These are phyloP conservation scores for Taphrina sp. DNA, from an alignment of 1,139 yeast genomes.

Conservation along the genomic window DNA sequence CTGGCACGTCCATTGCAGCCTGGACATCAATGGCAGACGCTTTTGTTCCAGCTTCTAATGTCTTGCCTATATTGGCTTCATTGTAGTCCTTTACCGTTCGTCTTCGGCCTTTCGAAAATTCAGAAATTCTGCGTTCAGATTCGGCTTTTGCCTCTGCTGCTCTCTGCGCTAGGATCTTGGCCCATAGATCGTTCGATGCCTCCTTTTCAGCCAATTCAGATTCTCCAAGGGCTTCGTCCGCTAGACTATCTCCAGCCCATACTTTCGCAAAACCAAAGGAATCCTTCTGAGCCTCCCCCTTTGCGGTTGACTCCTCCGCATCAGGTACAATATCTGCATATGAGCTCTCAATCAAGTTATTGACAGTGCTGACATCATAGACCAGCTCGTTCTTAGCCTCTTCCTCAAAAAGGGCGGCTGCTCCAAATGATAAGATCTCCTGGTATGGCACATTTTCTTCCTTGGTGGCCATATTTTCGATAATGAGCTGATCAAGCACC, in stretches of 20 bases:
- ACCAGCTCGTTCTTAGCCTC: constrained; percentile 34
- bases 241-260: constrained; percentile 36
- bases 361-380: constrained; percentile 37
- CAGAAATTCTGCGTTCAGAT: constrained; percentile 19
- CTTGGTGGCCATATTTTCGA: constrained; percentile 42
- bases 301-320: constrained; percentile 79
- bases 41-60: not conserved
- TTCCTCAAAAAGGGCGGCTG: constrained; percentile 37
- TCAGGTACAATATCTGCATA: constrained; percentile 76
- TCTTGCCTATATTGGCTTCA: constrained; percentile 21
- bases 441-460: constrained; percentile 36
- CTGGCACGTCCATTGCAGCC: not conserved
- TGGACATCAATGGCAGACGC: not conserved
- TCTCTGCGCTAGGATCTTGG: constrained; percentile 35
- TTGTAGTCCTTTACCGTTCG: constrained; percentile 29
- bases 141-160: constrained; percentile 33
- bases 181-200: constrained; percentile 35
- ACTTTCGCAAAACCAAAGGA: constrained; percentile 37
- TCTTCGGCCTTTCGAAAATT: constrained; percentile 30
- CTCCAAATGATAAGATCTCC: constrained; percentile 36
- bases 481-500: constrained; percentile 84
- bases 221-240: constrained; percentile 29
- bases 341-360: constrained; percentile 35
- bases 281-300: constrained; percentile 44
- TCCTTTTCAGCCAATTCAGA: constrained; percentile 32